These are phyloP conservation scores for Echites panduratus DNA, from an alignment of 257 asterid genomes.

Conservation along the genomic window DNA sequence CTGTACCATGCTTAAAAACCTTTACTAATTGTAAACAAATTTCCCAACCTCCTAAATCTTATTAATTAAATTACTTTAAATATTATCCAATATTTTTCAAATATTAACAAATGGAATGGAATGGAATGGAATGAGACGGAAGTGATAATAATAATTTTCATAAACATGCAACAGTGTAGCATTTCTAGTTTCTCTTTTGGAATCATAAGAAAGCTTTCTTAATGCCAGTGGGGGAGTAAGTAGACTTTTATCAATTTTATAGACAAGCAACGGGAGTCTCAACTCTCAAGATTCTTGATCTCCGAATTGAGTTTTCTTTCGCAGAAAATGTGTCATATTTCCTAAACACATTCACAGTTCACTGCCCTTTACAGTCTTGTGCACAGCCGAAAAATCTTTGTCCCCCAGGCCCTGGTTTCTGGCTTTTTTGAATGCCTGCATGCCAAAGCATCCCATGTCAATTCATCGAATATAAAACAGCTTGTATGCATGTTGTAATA, in stretches of 20 bases:
- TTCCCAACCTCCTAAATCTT: too few species aligned
- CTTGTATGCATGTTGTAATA: neutral
- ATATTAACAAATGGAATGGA: too few species aligned
- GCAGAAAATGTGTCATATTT: conserved; percentile 6
- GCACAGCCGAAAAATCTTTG: conserved; percentile 86
- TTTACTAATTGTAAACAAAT: too few species aligned
- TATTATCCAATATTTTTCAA: too few species aligned
- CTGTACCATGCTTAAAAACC: too few species aligned
- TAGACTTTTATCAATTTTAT: neutral
- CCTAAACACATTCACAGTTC: conserved; percentile 28
- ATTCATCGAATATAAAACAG: neutral
- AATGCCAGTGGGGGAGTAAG: neutral
- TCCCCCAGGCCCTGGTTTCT: conserved; percentile 82
- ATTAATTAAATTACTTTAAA: too few species aligned
- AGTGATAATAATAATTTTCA: neutral
- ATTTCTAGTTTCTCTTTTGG: neutral
- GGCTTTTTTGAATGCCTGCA: conserved; percentile 85
- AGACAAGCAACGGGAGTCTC: neutral
- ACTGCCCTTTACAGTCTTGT: conserved; percentile 44
- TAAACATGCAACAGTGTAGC: neutral
- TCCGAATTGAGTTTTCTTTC: neutral
- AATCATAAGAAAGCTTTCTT: neutral
- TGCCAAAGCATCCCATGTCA: conserved; percentile 8
- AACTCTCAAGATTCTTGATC: too few species aligned
- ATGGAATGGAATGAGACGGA: too few species aligned